Evolutionary conservation across 1,284 basidiomycete species (phyloP).

Genomic region (Kwoniella shivajii): DNA sequence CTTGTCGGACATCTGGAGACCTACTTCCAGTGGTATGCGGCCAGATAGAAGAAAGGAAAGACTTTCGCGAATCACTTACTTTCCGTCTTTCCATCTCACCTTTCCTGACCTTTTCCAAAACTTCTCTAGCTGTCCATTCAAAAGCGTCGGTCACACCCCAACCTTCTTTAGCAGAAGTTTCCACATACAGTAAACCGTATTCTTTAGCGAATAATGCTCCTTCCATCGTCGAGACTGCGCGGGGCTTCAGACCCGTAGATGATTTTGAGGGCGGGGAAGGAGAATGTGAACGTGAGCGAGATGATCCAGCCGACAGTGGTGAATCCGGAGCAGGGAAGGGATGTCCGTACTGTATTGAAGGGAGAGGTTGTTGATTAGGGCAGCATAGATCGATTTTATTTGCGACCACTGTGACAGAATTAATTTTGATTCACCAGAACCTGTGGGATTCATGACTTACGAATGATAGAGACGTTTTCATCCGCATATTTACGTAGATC

Average conservation of each 20-base stretch:
- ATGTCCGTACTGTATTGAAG: conserved; percentile 37
- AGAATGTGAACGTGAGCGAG: conserved; percentile 13
- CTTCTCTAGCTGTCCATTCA: conserved; percentile 49
- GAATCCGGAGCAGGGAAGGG: conserved; percentile 1
- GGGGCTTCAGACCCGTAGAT: conserved; percentile 18
- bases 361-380: conserved; percentile 24
- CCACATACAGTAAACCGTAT: conserved; percentile 48
- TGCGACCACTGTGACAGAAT: conserved; percentile 37
- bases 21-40: background rate
- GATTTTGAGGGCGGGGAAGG: conserved; percentile 5
- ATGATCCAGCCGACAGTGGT: conserved; percentile 17
- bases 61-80: conserved; percentile 6
- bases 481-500: conserved; percentile 48
- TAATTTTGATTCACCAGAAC: too few species aligned
- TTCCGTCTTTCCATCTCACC: conserved; percentile 34
- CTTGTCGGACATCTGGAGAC: too few species aligned
- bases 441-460: conserved; percentile 28
- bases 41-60: background rate
- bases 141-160: conserved; percentile 51
- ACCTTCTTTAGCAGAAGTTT: conserved; percentile 50
- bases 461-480: conserved; percentile 49
- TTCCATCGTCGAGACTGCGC: conserved; percentile 38
- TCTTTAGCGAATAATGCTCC: conserved; percentile 45
- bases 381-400: conserved; percentile 52
- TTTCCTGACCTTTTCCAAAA: conserved; percentile 35